Percentiles rank a stretch among this genome's conserved stretches.
Conservation (phyloP, 345 rosid genomes). For the Acer saccharum region DNA sequence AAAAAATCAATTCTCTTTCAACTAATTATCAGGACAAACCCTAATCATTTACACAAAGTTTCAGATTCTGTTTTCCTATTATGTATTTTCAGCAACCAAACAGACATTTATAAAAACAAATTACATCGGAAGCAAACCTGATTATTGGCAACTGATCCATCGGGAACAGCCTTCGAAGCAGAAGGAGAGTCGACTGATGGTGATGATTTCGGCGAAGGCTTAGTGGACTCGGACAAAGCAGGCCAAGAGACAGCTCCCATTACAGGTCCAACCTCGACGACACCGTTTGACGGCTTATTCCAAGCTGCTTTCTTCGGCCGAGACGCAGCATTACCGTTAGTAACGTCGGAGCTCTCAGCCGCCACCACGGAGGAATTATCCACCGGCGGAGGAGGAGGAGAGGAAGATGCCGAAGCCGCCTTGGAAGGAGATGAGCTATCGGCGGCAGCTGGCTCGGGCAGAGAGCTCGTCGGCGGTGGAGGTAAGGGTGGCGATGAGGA, state of each 20-base stretch:
- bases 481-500: constrained; percentile 28
- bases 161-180: constrained; percentile 34
- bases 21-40: not conserved
- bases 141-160: constrained; percentile 45
- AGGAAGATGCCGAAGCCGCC: constrained; percentile 18
- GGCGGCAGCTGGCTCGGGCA: constrained; percentile 26
- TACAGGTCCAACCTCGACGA: constrained; percentile 41
- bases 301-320: constrained; percentile 54
- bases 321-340: constrained; percentile 42
- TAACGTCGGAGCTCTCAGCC: constrained; percentile 33
- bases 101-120: not conserved
- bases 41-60: not conserved
- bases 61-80: not conserved
- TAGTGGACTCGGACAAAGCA: constrained; percentile 55
- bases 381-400: constrained; percentile 14
- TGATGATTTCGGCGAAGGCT: constrained; percentile 42
- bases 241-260: constrained; percentile 73
- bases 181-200: constrained; percentile 30
- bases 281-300: constrained; percentile 53
- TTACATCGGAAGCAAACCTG: constrained; percentile 37
- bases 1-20: not conserved
- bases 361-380: constrained; percentile 22
- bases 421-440: constrained; percentile 29
- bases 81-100: constrained; percentile 11
- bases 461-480: constrained; percentile 5